Evolutionary conservation across 306 rosid genomes (phyloP).

Genomic region (Cicer arietinum): DNA sequence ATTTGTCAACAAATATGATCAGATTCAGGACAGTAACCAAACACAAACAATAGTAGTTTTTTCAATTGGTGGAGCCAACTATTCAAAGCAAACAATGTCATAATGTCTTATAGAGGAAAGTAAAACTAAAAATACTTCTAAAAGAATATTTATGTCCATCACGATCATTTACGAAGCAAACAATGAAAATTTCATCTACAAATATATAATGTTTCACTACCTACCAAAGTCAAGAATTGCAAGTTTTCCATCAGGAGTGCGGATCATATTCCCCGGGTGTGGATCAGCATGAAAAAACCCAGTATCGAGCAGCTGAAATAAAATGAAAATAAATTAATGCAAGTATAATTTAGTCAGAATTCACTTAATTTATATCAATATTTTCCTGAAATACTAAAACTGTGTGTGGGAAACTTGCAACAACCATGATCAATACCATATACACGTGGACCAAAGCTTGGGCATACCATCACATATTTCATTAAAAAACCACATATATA

Average conservation of each 20-base stretch:
- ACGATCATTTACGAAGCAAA: not conserved
- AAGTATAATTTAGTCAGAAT: conserved; percentile 21
- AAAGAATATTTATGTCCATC: not conserved
- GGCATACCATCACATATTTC: conserved; percentile 4
- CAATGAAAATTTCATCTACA: conserved; percentile 23
- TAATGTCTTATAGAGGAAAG: conserved; percentile 25
- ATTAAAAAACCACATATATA: conserved; percentile 6
- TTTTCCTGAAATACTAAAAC: conserved; percentile 17
- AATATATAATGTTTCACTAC: conserved; percentile 38
- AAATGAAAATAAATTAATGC: conserved; percentile 44
- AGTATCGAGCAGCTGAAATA: conserved; percentile 86
- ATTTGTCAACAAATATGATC: conserved; percentile 16
- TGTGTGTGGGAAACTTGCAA: not conserved
- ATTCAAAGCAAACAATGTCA: conserved; percentile 3
- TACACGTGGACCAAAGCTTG: conserved; percentile 24
- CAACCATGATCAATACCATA: conserved; percentile 9
- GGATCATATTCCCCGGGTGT: conserved; percentile 98
- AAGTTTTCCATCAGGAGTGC: conserved; percentile 98
- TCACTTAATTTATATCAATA: conserved; percentile 1
- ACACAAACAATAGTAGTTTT: not conserved
- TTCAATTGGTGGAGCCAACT: not conserved
- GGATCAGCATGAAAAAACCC: conserved; percentile 99
- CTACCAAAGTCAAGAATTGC: conserved; percentile 95
- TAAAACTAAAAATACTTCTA: conserved; percentile 2
- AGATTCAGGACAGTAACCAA: conserved; percentile 27